phyloP scores from a whole-genome alignment of 2,329 filamentous ascomycete genomes.

The Xylariomycetidae sp. region DNA sequence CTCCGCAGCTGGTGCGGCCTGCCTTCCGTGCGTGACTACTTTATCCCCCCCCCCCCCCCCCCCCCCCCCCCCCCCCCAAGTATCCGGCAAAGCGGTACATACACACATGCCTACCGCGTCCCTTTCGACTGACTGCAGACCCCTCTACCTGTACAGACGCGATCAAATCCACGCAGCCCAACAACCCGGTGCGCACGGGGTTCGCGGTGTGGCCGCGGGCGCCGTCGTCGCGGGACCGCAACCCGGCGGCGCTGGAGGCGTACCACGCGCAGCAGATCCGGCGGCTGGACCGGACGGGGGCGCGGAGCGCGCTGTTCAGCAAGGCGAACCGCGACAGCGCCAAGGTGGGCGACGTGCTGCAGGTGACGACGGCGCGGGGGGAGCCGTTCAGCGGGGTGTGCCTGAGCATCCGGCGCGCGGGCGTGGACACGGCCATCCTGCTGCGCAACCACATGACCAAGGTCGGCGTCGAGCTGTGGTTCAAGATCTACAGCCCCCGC shows the following conservation, averaged over 20 bases:
- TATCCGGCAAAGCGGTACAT: background rate
- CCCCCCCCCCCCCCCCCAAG: background rate
- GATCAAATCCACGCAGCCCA: conserved; percentile 1
- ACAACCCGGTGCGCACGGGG: conserved; percentile 28
- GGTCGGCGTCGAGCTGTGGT: conserved; percentile 93
- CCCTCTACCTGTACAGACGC: conserved; percentile 5
- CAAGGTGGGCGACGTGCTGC: conserved; percentile 82
- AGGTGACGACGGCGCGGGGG: conserved; percentile 72
- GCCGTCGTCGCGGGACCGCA: conserved; percentile 46
- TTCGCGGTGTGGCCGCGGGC: conserved; percentile 52
- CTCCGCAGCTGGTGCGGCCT: no score
- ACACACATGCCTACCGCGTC: no score
- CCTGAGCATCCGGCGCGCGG: conserved; percentile 79
- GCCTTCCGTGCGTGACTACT: background rate
- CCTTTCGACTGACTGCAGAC: no score
- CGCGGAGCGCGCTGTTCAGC: conserved; percentile 75
- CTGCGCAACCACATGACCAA: conserved; percentile 81
- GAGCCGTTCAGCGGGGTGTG: conserved; percentile 89
- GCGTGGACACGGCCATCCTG: conserved; percentile 81
- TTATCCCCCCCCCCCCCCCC: background rate
- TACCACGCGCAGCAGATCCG: conserved; percentile 65
- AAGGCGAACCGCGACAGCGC: conserved; percentile 71
- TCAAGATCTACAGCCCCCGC: conserved; percentile 88
- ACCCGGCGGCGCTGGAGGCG: conserved; percentile 61
- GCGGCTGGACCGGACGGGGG: conserved; percentile 76